These are phyloP conservation scores for Metroxylon sagu DNA, from an alignment of 176 grass and related monocot genomes.

Conservation along the genomic window DNA sequence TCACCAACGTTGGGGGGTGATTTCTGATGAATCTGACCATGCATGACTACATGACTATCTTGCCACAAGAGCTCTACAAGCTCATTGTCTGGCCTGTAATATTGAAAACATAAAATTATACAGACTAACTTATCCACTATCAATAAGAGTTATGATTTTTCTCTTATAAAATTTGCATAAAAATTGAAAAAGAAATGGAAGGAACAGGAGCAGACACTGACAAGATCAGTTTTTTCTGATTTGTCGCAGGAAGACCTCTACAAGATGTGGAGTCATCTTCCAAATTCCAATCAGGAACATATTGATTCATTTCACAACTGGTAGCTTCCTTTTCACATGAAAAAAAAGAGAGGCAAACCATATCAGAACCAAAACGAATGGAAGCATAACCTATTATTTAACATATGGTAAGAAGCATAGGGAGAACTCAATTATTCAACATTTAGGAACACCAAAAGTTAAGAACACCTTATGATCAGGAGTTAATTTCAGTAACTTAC, in stretches of 20 bases:
- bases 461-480: too few relatives aligned
- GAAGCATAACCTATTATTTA: too few relatives aligned
- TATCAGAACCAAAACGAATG: too few relatives aligned
- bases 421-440: too few relatives aligned
- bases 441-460: too few relatives aligned
- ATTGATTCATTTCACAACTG: slow-evolving; percentile 10
- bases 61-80: slow-evolving; percentile 59
- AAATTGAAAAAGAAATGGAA: not conserved
- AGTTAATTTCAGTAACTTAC: too few relatives aligned
- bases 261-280: slow-evolving; percentile 21
- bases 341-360: not conserved
- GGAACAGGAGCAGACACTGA: slow-evolving; percentile 12
- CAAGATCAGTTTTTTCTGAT: slow-evolving; percentile 23
- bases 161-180: not conserved
- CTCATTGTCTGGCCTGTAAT: slow-evolving; percentile 28
- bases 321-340: not conserved
- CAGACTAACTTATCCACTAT: too few relatives aligned
- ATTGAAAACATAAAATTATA: too few relatives aligned
- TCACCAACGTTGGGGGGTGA: not conserved
- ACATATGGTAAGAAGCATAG: too few relatives aligned
- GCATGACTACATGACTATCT: slow-evolving; percentile 51
- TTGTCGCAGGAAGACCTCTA: slow-evolving; percentile 17
- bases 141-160: too few relatives aligned
- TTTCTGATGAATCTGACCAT: slow-evolving; percentile 42
- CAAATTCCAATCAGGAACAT: slow-evolving; percentile 31